Evolutionary conservation across 2,329 filamentous ascomycete genomes (phyloP).

Genomic region (Thermomyces lanuginosus): DNA sequence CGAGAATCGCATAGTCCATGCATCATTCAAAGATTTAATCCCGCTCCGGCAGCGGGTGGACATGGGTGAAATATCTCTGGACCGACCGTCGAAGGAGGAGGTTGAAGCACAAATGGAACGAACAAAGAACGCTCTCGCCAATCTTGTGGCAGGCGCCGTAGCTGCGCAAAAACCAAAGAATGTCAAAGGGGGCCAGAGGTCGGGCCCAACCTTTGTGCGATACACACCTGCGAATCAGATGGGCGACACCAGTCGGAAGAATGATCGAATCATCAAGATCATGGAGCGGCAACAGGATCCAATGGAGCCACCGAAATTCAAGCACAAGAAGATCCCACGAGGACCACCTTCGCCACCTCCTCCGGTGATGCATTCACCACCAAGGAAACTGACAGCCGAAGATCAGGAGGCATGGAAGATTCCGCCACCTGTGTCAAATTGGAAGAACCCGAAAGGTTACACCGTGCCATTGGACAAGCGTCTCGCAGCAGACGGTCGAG

Average conservation of each 20-base stretch:
- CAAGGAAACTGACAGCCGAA: conserved; percentile 84
- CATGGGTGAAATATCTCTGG: conserved; percentile 76
- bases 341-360: conserved; percentile 85
- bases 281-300: conserved; percentile 86
- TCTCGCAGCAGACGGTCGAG: conserved; percentile 79
- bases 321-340: conserved; percentile 93
- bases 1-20: conserved; percentile 72
- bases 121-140: conserved; percentile 72
- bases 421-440: conserved; percentile 80
- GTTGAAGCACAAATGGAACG: conserved; percentile 70
- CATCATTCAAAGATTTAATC: conserved; percentile 93
- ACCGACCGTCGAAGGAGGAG: conserved; percentile 68
- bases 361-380: conserved; percentile 87
- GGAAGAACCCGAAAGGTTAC: conserved; percentile 99
- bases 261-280: conserved; percentile 96
- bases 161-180: conserved; percentile 93
- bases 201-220: conserved; percentile 81
- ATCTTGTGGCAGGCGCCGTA: conserved; percentile 68
- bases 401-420: conserved; percentile 96
- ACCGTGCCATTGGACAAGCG: conserved; percentile 93
- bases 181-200: conserved; percentile 61
- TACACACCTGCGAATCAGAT: conserved; percentile 96
- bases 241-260: conserved; percentile 71
- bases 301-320: conserved; percentile 95
- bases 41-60: conserved; percentile 84